Base-by-base conservation (phyloP, 2,329 filamentous ascomycete species). In the Alternaria solani region DNA sequence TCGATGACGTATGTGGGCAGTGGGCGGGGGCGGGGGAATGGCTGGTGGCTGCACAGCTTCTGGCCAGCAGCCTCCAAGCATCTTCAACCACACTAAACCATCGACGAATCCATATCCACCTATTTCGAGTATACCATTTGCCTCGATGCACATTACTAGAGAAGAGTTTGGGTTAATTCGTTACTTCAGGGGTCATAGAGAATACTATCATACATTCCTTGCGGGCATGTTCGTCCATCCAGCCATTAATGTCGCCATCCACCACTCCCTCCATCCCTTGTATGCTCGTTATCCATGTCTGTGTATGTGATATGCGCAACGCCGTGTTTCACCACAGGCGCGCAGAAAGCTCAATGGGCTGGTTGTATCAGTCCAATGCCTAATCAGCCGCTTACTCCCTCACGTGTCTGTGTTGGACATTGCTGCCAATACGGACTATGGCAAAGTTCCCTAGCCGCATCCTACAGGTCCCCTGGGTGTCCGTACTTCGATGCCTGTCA, bases 1-100 rank as follows among this genome's bases (percentile, higher is more conserved):
- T 48, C 56, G 63, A 69, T 72, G 69, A 72, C 69, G 69, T 72
- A 52, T 41, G 38, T 42, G 28, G 48, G 28, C 32, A 38, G 46
- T 28, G 54, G 18, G 46, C 16, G 20, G n/a, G 20, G 25, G 46
- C 36, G 49, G 57, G 60, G 53, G 38, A 53, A 49, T 46, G 59
- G 58, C 56, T 46, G 43, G 49, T 32, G 36, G 42, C 56, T 30
- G 41, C 32, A 25, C 48, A 53, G 59, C 56, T 53, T 39, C 47
- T 57, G 32, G 44, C 41, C 51, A 18, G 25, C 12, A 36, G 28
- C 25, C 28, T 44, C 55, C n/a, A 36, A 53, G 18, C 47, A 25
- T 20, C 12, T 8, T 28, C 42, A 42, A 51, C 36, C 12, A 51
- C 23, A 20, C 39, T 30, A 30, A 16, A 26, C 18, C 30, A 26